Percentiles rank a stretch among this genome's conserved stretches.
Evolutionary conservation across 225 moss, liverwort and hornwort genomes (phyloP).

Genomic region (Ulota crispa): DNA sequence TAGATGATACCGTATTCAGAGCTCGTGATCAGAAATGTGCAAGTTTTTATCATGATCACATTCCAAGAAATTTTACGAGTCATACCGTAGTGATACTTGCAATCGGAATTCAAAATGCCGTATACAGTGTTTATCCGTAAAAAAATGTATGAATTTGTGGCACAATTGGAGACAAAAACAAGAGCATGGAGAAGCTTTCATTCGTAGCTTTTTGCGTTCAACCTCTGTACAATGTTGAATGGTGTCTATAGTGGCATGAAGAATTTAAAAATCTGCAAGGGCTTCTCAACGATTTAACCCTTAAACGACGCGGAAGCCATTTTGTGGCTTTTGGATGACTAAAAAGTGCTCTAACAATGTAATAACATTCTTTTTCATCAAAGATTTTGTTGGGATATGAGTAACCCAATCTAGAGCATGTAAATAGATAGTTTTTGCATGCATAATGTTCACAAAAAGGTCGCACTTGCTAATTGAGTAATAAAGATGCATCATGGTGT

Average conservation of each 20-base stretch:
- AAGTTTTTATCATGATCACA: not conserved
- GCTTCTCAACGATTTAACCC: not conserved
- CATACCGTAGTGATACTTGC: not conserved
- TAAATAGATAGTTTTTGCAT: too few relatives aligned
- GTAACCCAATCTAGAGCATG: too few relatives aligned
- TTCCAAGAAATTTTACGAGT: not conserved
- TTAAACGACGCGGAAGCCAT: too few relatives aligned
- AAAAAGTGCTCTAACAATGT: too few relatives aligned
- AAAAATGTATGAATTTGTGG: not conserved
- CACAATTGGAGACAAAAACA: not conserved
- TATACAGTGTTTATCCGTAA: not conserved
- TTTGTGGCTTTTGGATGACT: too few relatives aligned
- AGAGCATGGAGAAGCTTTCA: slow-evolving; percentile 10
- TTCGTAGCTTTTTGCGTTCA: not conserved
- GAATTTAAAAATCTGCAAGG: not conserved
- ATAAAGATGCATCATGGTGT: too few relatives aligned
- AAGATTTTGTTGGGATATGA: too few relatives aligned
- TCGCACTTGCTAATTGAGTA: too few relatives aligned
- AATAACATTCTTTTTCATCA: too few relatives aligned
- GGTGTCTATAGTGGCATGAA: not conserved
- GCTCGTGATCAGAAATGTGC: not conserved
- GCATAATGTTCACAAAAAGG: too few relatives aligned
- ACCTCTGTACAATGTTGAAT: not conserved
- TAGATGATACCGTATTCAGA: too few relatives aligned
- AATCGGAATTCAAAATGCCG: not conserved